Evolutionary conservation across 1,139 yeast species (phyloP).

Genomic region (Debaryomyces fabryi): DNA sequence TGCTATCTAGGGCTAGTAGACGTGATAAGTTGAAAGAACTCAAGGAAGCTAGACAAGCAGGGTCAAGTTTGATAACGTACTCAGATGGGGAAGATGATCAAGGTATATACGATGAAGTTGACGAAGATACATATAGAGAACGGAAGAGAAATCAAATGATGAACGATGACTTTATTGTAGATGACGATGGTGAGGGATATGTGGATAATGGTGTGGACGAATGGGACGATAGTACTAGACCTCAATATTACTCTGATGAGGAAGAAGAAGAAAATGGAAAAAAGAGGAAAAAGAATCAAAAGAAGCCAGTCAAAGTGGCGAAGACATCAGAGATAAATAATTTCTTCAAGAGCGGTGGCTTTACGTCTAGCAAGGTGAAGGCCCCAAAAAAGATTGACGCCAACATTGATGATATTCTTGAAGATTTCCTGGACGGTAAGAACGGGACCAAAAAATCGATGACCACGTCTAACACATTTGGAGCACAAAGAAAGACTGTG

Average conservation of each 20-base stretch:
- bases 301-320: slow-evolving; percentile 46
- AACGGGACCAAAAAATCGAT: slow-evolving; percentile 10
- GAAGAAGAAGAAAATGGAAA: slow-evolving; percentile 35
- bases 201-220: slow-evolving; percentile 92
- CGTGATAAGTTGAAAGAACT: slow-evolving; percentile 43
- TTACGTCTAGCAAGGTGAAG: slow-evolving; percentile 14
- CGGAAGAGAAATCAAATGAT: slow-evolving; percentile 79
- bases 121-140: slow-evolving; percentile 74
- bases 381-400: slow-evolving; percentile 32
- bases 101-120: slow-evolving; percentile 80
- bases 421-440: slow-evolving; percentile 36
- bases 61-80: slow-evolving; percentile 27
- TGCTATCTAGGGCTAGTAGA: slow-evolving; percentile 35
- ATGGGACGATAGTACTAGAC: slow-evolving; percentile 65
- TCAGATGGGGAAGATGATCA: slow-evolving; percentile 32
- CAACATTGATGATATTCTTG: slow-evolving; percentile 49
- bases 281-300: slow-evolving; percentile 32
- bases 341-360: slow-evolving; percentile 50
- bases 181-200: slow-evolving; percentile 88
- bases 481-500: slow-evolving; percentile 15
- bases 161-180: slow-evolving; percentile 92
- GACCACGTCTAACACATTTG: slow-evolving; percentile 11
- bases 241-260: slow-evolving; percentile 57
- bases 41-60: slow-evolving; percentile 43
- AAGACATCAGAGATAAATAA: slow-evolving; percentile 55